Base-by-base conservation (phyloP, 371 early-diverging fungal genomes). In the Polyrhizophydium stewartii region DNA sequence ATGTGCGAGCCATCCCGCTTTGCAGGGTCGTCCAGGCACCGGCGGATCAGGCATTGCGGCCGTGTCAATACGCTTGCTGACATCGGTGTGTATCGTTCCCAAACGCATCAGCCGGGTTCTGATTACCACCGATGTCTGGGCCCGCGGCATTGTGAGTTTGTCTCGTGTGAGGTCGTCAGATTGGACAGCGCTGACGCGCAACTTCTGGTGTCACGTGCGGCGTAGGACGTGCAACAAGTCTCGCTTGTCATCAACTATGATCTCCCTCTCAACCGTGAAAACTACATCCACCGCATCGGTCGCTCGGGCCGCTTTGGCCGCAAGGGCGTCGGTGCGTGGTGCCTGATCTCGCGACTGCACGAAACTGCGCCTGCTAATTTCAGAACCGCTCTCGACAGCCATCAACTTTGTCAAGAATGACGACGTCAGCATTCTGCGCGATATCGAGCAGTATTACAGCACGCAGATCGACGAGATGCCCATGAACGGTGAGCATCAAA, bases 241-340 rank as follows among this genome's bases (percentile, higher is more conserved):
- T 97, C 98, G 45, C 85, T 99, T 65, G 99, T 98, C 65, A 90
- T 94, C 83, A 98, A 95, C 88, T 97, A 98, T 76, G 99, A 99
- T 75, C 87, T 99, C 60, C 98, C 99, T 61, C 72, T 85, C 58
- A 92, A 93, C 83, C 90, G 92, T 75, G 97, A 97, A 81, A 92
- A 91, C 82, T 97, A 97, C 78, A 94, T 98, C 70, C 96, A 95
- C 76, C 86, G 99, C 77, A 99, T 99, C 74, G 99, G 99, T 80
- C 91, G 99, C 79, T 91, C 94, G 70, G 99, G 99, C 74, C 93
- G 99, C 73, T 99, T 96, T 86, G 99, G 99, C 73, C 90, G 99
- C 82, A 99, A 98, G 86, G 99, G 99, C 85, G 95, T 98, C 63
- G 71, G 67, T 63, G 56, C n/a, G 67, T 64, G 22, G n/a, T 45